Percentiles rank a stretch among this genome's conserved stretches.
Conservation (phyloP, 169 alveolate genomes). For the Plasmodium falciparum region DNA sequence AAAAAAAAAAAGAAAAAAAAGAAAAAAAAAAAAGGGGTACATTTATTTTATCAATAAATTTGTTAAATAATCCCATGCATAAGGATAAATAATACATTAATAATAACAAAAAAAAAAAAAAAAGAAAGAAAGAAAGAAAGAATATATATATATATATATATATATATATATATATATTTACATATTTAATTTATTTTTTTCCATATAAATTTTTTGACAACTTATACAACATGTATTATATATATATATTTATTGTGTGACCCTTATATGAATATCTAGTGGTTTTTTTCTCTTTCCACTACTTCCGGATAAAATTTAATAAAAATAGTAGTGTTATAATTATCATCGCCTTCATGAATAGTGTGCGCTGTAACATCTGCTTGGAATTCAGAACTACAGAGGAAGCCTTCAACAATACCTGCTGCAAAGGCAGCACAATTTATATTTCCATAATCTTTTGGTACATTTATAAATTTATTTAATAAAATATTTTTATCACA, state of each 20-base stretch:
- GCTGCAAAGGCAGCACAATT: constrained; percentile 90
- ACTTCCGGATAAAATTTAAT: constrained; percentile 86
- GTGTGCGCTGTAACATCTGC: constrained; percentile 90
- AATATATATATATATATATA: constrained; percentile 6
- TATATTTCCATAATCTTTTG: constrained; percentile 86
- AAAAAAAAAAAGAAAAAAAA: too few relatives aligned
- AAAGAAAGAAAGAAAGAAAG: too few relatives aligned
- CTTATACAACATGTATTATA: background rate
- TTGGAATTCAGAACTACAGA: constrained; percentile 88
- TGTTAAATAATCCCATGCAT: too few relatives aligned
- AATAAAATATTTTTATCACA: constrained; percentile 84
- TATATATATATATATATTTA: background rate
- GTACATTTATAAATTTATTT: constrained; percentile 83
- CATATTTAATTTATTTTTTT: background rate
- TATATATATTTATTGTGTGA: background rate
- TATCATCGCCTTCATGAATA: constrained; percentile 79
- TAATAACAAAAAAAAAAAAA: too few relatives aligned
- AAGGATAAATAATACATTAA: too few relatives aligned
- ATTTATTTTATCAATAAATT: too few relatives aligned
- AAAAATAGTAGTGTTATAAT: constrained; percentile 83
- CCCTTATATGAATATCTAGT: background rate
- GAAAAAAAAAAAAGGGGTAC: too few relatives aligned
- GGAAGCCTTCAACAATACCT: constrained; percentile 87
- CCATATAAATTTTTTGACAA: background rate
- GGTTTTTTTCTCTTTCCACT: constrained; percentile 73